Percentiles rank a stretch among this genome's conserved stretches.
Conservation (phyloP, 176 grass and related monocot genomes). For the Phoenix roebelenii region DNA sequence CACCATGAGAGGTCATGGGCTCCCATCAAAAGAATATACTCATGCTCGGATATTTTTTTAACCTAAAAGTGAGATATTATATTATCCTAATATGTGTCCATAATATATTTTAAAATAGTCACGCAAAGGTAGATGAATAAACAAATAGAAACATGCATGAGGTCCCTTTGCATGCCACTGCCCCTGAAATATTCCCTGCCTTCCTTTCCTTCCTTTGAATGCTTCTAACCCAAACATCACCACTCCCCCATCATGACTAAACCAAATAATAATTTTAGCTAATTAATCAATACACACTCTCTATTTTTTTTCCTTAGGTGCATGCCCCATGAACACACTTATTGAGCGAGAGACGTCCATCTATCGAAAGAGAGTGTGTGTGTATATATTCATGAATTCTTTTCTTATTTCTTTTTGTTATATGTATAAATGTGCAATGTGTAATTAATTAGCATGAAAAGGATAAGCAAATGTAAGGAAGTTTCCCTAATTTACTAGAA, state of each 20-base stretch:
- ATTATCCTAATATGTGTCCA: not conserved
- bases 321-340: too few relatives aligned
- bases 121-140: constrained; percentile 6
- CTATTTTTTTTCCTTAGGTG: not conserved
- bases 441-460: too few relatives aligned
- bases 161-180: constrained; percentile 23
- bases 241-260: constrained; percentile 24
- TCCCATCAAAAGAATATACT: constrained; percentile 35
- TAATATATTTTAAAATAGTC: not conserved
- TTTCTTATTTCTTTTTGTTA: too few relatives aligned
- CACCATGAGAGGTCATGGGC: not conserved
- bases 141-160: constrained; percentile 26
- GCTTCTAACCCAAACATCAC: constrained; percentile 19
- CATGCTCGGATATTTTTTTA: not conserved
- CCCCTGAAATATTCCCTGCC: constrained; percentile 31
- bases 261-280: constrained; percentile 15
- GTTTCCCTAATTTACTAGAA: too few relatives aligned
- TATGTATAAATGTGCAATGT: too few relatives aligned
- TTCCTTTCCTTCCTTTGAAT: constrained; percentile 7
- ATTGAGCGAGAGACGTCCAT: not conserved
- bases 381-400: too few relatives aligned
- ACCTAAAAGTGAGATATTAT: constrained; percentile 13
- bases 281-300: not conserved
- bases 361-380: too few relatives aligned
- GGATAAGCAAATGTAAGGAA: too few relatives aligned